phyloP scores from a whole-genome alignment of 2,329 filamentous ascomycete species.

The Lecanosticta acicola region DNA sequence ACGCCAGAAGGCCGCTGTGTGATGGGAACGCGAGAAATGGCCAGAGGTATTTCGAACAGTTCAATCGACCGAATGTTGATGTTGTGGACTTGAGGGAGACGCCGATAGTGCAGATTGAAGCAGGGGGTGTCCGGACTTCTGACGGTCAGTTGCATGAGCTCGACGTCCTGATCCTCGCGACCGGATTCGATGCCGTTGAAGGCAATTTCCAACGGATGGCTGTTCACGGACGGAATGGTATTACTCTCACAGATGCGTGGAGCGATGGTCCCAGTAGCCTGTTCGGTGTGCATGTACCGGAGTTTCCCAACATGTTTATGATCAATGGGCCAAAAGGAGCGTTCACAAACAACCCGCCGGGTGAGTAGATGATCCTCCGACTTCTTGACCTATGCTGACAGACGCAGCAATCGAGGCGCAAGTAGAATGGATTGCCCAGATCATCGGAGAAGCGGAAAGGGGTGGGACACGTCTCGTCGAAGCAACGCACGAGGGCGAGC shows the following conservation, averaged over 20 bases:
- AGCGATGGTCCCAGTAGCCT: slow-evolving; percentile 30
- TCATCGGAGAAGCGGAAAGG: slow-evolving; percentile 21
- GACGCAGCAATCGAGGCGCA: slow-evolving; percentile 29
- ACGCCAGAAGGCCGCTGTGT: slow-evolving; percentile 37
- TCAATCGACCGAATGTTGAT: slow-evolving; percentile 38
- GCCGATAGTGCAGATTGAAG: slow-evolving; percentile 45
- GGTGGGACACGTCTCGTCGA: slow-evolving; percentile 21
- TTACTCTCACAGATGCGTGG: slow-evolving; percentile 33
- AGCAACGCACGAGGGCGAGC: slow-evolving; percentile 26
- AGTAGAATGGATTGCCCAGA: slow-evolving; percentile 27
- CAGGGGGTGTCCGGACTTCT: slow-evolving; percentile 44
- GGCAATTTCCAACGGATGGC: slow-evolving; percentile 31
- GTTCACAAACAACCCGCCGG: slow-evolving; percentile 35
- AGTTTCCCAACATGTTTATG: slow-evolving; percentile 42
- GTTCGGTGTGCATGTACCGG: slow-evolving; percentile 34
- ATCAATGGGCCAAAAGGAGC: slow-evolving; percentile 37
- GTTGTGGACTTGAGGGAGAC: slow-evolving; percentile 40
- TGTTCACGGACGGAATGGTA: slow-evolving; percentile 29
- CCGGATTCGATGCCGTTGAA: slow-evolving; percentile 40
- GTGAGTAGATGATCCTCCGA: slow-evolving; percentile 3
- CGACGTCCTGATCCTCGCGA: slow-evolving; percentile 42
- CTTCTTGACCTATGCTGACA: background rate
- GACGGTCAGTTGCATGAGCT: slow-evolving; percentile 39
- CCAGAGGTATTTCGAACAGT: slow-evolving; percentile 44
- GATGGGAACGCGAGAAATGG: slow-evolving; percentile 36